Percentiles rank a stretch among this genome's conserved stretches.
Evolutionary conservation across 257 asterid genomes (phyloP).

Genomic region (Solanum boliviense): DNA sequence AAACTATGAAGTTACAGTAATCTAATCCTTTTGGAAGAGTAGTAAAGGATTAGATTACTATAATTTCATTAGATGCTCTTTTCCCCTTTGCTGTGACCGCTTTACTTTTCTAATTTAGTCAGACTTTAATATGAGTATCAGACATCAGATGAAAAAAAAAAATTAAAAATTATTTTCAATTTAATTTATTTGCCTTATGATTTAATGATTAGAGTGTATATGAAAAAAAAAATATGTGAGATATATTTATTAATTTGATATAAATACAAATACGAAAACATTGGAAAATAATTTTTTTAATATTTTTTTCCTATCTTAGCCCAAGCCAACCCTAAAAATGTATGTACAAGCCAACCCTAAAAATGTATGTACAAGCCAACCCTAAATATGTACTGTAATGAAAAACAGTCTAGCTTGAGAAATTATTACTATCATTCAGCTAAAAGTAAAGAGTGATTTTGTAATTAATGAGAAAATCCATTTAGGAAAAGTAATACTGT

Average conservation of each 20-base stretch:
- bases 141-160: no score
- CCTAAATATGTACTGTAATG: not conserved
- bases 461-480: not conserved
- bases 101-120: no score
- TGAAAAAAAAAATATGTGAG: not conserved
- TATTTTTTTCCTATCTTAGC: not conserved
- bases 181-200: not conserved
- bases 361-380: not conserved
- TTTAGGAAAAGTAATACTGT: not conserved
- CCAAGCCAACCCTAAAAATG: not conserved
- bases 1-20: no score
- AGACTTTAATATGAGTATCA: fast-evolving
- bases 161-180: no score
- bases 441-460: not conserved
- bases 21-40: no score
- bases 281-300: not conserved
- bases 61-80: no score
- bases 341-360: not conserved
- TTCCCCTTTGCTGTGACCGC: no score
- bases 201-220: not conserved
- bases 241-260: not conserved
- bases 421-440: not conserved
- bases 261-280: not conserved
- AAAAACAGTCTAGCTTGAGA: not conserved
- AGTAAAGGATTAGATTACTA: no score